phyloP scores from a whole-genome alignment of 768 basidiomycete species.

The Hortiboletus campestris region DNA sequence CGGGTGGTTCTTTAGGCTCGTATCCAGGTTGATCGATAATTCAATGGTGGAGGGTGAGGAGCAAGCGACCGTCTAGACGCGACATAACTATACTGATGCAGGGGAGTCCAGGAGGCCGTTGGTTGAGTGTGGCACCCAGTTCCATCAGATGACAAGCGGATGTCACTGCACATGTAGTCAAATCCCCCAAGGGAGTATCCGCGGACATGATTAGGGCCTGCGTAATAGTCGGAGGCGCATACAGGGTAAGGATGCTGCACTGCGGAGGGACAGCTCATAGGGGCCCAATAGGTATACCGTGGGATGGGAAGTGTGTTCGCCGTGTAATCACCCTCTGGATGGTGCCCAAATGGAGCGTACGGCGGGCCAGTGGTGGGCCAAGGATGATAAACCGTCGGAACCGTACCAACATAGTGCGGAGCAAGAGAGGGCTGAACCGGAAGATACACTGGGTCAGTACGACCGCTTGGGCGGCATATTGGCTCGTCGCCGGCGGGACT shows the following conservation, averaged over 20 bases:
- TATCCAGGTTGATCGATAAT: slow-evolving; percentile 51
- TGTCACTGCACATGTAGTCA: slow-evolving; percentile 50
- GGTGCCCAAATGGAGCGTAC: slow-evolving; percentile 24
- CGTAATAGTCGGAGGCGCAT: slow-evolving; percentile 49
- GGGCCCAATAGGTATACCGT: slow-evolving; percentile 25
- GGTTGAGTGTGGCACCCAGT: slow-evolving; percentile 36
- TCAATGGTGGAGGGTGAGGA: slow-evolving; percentile 40
- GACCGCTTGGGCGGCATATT: slow-evolving; percentile 52
- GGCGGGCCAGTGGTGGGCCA: slow-evolving; percentile 19
- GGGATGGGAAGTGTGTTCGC: slow-evolving; percentile 8
- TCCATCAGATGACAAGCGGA: slow-evolving; percentile 44
- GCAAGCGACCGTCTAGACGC: slow-evolving; percentile 43
- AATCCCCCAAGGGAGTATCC: slow-evolving; percentile 61
- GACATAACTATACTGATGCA: slow-evolving; percentile 41
- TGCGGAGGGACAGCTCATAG: slow-evolving; percentile 37
- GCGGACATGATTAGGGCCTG: slow-evolving; percentile 49
- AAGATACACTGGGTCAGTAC: slow-evolving; percentile 57
- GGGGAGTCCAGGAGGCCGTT: slow-evolving; percentile 44
- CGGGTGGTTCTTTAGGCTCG: slow-evolving; percentile 37
- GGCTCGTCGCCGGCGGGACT: slow-evolving; percentile 80
- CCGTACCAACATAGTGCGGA: slow-evolving; percentile 34
- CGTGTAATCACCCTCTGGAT: slow-evolving; percentile 14
- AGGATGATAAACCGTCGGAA: slow-evolving; percentile 31
- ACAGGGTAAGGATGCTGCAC: slow-evolving; percentile 55
- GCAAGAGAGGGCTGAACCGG: slow-evolving; percentile 56